A percentile compares a stretch with the other conserved stretches of the same genome.
Conservation (phyloP, 345 rosid genomes). For the Citrus sp. region DNA sequence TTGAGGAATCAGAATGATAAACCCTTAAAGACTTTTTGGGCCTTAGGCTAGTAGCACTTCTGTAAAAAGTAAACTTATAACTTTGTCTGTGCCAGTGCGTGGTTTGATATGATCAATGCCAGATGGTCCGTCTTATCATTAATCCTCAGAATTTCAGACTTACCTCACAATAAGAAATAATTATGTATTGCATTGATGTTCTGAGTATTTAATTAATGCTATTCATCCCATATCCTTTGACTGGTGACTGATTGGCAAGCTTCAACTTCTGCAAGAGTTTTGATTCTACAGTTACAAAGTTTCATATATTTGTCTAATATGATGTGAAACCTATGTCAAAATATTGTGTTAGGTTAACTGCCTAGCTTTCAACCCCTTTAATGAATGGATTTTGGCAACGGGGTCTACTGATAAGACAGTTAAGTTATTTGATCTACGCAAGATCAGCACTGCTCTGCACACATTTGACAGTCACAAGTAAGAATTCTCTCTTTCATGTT, state of each 20-base stretch:
- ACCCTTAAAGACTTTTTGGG: neutral
- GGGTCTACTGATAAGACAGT: slow-evolving; percentile 99
- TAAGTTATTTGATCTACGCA: slow-evolving; percentile 89
- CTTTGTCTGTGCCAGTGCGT: neutral
- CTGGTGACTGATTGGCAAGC: neutral
- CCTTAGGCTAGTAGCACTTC: neutral
- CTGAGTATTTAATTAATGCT: neutral
- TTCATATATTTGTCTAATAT: neutral
- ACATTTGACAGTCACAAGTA: slow-evolving; percentile 96
- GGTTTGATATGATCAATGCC: neutral
- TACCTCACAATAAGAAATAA: neutral
- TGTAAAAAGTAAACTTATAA: neutral
- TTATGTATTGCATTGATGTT: neutral
- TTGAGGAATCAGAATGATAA: neutral
- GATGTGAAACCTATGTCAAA: neutral
- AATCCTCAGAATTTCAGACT: neutral
- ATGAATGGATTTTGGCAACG: slow-evolving; percentile 98
- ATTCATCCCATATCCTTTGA: neutral
- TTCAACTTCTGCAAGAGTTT: neutral
- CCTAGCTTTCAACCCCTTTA: slow-evolving; percentile 96
- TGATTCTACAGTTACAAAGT: neutral
- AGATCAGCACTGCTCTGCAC: slow-evolving; percentile 79
- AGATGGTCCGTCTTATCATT: neutral
- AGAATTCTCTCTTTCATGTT: slow-evolving; percentile 21
- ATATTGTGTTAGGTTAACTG: slow-evolving; percentile 71